A percentile compares a stretch with the other conserved stretches of the same genome.
Conservation (phyloP, 2,329 filamentous ascomycete genomes). For the Domatiomyces globalis region DNA sequence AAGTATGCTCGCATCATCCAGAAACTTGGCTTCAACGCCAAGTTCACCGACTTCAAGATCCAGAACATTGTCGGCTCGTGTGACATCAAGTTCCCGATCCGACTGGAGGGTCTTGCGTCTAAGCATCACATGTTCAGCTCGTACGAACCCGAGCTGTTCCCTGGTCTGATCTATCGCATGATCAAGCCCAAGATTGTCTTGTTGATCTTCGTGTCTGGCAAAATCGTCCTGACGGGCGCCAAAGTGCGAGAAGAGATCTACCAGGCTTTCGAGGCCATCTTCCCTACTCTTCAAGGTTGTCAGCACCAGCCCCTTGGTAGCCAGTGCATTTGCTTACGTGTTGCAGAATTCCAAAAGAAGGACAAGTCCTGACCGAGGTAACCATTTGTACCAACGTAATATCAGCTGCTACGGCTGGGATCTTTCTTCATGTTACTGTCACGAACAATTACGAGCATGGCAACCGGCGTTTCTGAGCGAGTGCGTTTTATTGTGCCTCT, state of each 20-base stretch:
- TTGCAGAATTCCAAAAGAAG: background rate
- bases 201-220: conserved; percentile 93
- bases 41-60: conserved; percentile 99
- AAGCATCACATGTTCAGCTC: conserved; percentile 99
- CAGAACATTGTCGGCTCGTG: conserved; percentile 98
- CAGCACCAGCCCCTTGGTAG: conserved; percentile 11
- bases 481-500: background rate
- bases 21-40: conserved; percentile 98
- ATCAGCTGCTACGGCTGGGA: background rate
- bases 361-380: background rate
- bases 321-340: conserved; percentile 4
- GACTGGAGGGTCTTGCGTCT: conserved; percentile 84
- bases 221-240: conserved; percentile 94
- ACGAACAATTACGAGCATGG: conserved; percentile 1
- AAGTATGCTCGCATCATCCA: conserved; percentile 99
- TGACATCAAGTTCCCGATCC: conserved; percentile 98
- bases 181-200: conserved; percentile 99
- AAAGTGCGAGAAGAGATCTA: conserved; percentile 98
- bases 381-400: background rate
- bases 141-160: conserved; percentile 96
- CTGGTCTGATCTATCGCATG: conserved; percentile 99
- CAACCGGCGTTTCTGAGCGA: conserved; percentile 1
- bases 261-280: conserved; percentile 92
- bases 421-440: background rate
- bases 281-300: conserved; percentile 61